Evolutionary conservation across 2,329 filamentous ascomycete genomes (phyloP).

Genomic region (Amylocarpus encephaloides): DNA sequence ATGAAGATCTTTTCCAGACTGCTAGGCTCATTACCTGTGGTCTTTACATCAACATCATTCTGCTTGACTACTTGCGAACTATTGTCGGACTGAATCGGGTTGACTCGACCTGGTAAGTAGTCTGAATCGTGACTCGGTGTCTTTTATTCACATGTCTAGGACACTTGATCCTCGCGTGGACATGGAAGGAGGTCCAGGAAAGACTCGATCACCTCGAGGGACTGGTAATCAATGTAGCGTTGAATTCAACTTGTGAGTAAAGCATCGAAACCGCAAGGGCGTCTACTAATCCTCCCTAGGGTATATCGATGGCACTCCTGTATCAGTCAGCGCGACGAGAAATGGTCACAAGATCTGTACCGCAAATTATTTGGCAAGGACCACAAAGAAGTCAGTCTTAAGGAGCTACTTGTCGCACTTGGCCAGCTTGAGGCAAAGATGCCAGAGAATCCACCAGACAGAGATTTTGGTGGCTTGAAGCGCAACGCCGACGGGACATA

Average conservation of each 20-base stretch:
- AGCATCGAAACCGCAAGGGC: neutral
- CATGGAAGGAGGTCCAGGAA: constrained; percentile 48
- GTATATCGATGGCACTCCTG: constrained; percentile 82
- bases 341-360: constrained; percentile 71
- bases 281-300: neutral
- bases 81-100: constrained; percentile 37
- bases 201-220: constrained; percentile 57
- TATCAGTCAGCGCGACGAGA: constrained; percentile 68
- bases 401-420: constrained; percentile 57
- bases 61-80: constrained; percentile 72
- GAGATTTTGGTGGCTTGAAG: constrained; percentile 60
- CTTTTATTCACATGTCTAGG: neutral
- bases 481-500: constrained; percentile 63
- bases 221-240: constrained; percentile 78
- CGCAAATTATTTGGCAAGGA: constrained; percentile 52
- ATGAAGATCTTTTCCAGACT: constrained; percentile 75
- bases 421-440: constrained; percentile 55
- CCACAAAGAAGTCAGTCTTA: constrained; percentile 44
- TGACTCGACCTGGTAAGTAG: constrained; percentile 42
- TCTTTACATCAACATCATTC: constrained; percentile 71
- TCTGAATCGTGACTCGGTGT: too few relatives aligned
- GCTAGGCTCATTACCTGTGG: constrained; percentile 68
- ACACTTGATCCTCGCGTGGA: constrained; percentile 62
- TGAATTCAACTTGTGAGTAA: constrained; percentile 69
- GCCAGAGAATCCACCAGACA: constrained; percentile 59